Percentiles rank a stretch among this genome's conserved stretches.
These are phyloP conservation scores for Rhodotorula sp. DNA, from an alignment of 1,284 basidiomycete species.

Conservation along the genomic window DNA sequence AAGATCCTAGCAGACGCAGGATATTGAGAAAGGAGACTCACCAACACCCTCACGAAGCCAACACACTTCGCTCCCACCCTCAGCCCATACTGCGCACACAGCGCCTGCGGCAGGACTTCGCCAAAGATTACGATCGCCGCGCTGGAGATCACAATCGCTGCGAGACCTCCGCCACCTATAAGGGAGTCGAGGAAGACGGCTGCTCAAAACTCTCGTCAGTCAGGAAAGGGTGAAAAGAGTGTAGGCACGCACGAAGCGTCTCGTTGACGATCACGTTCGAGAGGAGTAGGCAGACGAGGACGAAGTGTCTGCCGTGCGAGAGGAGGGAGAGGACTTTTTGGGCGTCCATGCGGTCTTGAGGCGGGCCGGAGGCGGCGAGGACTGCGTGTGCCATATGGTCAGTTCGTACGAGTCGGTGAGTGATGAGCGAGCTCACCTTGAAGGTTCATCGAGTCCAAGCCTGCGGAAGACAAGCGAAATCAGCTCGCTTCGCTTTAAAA, in stretches of 20 bases:
- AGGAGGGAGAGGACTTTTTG: conserved; percentile 48
- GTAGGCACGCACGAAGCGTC: conserved; percentile 15
- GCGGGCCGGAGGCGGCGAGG: conserved; percentile 44
- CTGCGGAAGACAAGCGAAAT: background rate
- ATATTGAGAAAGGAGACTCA: conserved; percentile 51
- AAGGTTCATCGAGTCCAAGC: conserved; percentile 85
- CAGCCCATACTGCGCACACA: conserved; percentile 55
- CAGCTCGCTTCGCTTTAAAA: background rate
- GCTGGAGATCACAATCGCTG: conserved; percentile 15
- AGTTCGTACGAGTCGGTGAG: background rate
- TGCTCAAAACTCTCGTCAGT: conserved; percentile 50
- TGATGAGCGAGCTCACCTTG: conserved; percentile 39
- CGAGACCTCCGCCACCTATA: conserved; percentile 49
- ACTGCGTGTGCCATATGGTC: background rate
- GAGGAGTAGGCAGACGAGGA: conserved; percentile 47
- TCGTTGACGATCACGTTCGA: conserved; percentile 53
- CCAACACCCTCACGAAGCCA: conserved; percentile 51
- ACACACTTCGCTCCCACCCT: conserved; percentile 54
- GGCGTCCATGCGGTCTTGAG: conserved; percentile 43
- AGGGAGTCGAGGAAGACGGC: conserved; percentile 82
- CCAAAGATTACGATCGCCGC: conserved; percentile 38
- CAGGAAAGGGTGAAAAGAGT: background rate
- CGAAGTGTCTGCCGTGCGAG: conserved; percentile 47
- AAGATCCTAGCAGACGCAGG: conserved; percentile 40
- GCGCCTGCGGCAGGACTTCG: conserved; percentile 50